Conservation (phyloP, 805 yeast genomes). For the Candida fluviatilis region DNA sequence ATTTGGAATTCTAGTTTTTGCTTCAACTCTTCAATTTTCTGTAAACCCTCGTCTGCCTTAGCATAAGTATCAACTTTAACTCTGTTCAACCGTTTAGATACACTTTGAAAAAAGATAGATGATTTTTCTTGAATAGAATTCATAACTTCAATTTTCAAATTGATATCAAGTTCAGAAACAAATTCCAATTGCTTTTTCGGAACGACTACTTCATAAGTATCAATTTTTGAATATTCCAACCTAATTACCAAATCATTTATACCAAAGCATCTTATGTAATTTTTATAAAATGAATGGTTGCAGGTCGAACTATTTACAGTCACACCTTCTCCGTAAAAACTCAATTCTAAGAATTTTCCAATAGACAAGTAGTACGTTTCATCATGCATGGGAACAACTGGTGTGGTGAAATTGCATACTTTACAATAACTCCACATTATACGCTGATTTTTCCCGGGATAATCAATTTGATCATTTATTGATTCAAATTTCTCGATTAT, state of each 20-base stretch:
- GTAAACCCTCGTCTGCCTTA: slow-evolving; percentile 64
- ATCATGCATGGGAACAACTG: slow-evolving; percentile 78
- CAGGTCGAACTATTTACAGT: slow-evolving; percentile 41
- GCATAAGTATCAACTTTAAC: slow-evolving; percentile 76
- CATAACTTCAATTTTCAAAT: slow-evolving; percentile 61
- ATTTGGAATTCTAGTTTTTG: slow-evolving; percentile 50
- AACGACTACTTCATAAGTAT: slow-evolving; percentile 69
- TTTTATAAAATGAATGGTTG: slow-evolving; percentile 73
- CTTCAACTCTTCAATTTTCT: slow-evolving; percentile 56
- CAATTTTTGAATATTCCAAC: slow-evolving; percentile 73
- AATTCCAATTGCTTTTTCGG: slow-evolving; percentile 72
- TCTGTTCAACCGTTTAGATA: slow-evolving; percentile 61
- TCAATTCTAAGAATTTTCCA: slow-evolving; percentile 86
- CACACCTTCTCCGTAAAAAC: slow-evolving; percentile 59
- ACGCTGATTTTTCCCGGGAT: slow-evolving; percentile 42
- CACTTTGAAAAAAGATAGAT: slow-evolving; percentile 64
- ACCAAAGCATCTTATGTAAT: slow-evolving; percentile 82
- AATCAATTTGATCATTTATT: slow-evolving; percentile 17
- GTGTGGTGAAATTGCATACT: slow-evolving; percentile 68
- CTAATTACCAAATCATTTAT: slow-evolving; percentile 73
- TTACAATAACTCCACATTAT: slow-evolving; percentile 92
- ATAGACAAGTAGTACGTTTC: slow-evolving; percentile 87
- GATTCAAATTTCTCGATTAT: slow-evolving; percentile 51
- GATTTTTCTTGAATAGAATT: slow-evolving; percentile 51
- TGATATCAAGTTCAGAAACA: slow-evolving; percentile 66